Conservation (phyloP, 495 filamentous ascomycete genomes). For the Daldinia caldariorum region DNA sequence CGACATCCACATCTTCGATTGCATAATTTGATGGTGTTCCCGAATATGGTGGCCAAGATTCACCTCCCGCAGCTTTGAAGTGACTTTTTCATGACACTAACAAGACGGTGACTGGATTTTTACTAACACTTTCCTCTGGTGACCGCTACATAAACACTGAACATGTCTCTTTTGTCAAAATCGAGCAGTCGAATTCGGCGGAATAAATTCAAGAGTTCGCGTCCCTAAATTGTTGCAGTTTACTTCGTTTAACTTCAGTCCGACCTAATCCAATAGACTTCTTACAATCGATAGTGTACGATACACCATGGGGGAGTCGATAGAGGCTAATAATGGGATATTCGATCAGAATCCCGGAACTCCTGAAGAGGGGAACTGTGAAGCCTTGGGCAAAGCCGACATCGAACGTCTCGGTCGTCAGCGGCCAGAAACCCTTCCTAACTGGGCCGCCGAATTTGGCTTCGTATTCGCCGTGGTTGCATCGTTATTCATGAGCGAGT, state of each 20-base stretch:
- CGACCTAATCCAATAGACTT: not conserved
- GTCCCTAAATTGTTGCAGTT: not conserved
- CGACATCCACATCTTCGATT: slow-evolving; percentile 24
- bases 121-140: not conserved
- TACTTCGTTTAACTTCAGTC: not conserved
- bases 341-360: slow-evolving; percentile 10
- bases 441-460: slow-evolving; percentile 67
- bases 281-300: not conserved
- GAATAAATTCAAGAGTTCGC: not conserved
- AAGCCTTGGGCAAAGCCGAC: slow-evolving; percentile 38
- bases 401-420: slow-evolving; percentile 77
- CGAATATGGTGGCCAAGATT: slow-evolving; percentile 34
- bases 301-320: slow-evolving; percentile 25
- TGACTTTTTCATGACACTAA: slow-evolving; percentile 21
- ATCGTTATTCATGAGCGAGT: slow-evolving; percentile 81
- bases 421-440: slow-evolving; percentile 72
- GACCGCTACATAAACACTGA: slow-evolving; percentile 16
- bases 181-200: not conserved
- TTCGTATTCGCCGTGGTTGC: slow-evolving; percentile 79
- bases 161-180: slow-evolving; percentile 2
- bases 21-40: slow-evolving; percentile 29
- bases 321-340: slow-evolving; percentile 17
- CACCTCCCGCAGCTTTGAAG: slow-evolving; percentile 33
- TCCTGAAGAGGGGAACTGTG: slow-evolving; percentile 24
- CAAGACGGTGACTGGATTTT: slow-evolving; percentile 6